Evolutionary conservation across 108 stramenopile genomes (phyloP), one percentile per base, ranked within the genome.

Genomic region (Nannochloropsis gaditana): DNA sequence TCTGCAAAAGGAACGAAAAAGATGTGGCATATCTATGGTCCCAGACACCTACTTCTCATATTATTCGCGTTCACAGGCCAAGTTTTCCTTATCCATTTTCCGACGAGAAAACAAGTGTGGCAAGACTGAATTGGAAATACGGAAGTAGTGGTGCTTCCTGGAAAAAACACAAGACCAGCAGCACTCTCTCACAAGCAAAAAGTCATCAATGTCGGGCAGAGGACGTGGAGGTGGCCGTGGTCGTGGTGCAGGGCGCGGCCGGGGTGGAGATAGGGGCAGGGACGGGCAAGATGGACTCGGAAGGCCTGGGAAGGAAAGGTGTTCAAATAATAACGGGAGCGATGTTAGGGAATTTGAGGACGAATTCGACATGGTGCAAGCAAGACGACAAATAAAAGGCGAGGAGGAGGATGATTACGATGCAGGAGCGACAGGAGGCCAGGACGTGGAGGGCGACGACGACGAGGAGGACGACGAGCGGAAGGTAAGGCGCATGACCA

Each of bases 401-500:
- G 81, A 15, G 45, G 85, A 85, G 50, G 85, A 45, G 80, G 47
- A 47, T 83, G 45, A 45, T 1, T 41, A 81, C 15, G 85, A 41
- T 44, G 80, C 44, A 45, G 80, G 80, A 9, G 41, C 41, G 31
- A 15, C 80, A 15, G n/a, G 42, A 17, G 44, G 59, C 17, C 42
- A 42, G 43, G 45, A 82, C 44, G 73, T 79, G 43, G 85, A 84
- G 9, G 86, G 84, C 9, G 89, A 84, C 2, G 83, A 87, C 21
- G 89, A 89, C 9, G 91, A 91, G 17, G 91, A 89, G 1, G 87
- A 89, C 6, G 89, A 79, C 9, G 89, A 85, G 19, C 45, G 43
- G n/a, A 45, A 79, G 41, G 89, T 80, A 19, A 41, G 44, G n/a
- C 88, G 80, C n/a, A 80, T 85, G 88, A 85, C 84, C 42, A 85